Evolutionary conservation across 2,329 filamentous ascomycete species (phyloP).

Genomic region (Macroventuria anomochaeta): DNA sequence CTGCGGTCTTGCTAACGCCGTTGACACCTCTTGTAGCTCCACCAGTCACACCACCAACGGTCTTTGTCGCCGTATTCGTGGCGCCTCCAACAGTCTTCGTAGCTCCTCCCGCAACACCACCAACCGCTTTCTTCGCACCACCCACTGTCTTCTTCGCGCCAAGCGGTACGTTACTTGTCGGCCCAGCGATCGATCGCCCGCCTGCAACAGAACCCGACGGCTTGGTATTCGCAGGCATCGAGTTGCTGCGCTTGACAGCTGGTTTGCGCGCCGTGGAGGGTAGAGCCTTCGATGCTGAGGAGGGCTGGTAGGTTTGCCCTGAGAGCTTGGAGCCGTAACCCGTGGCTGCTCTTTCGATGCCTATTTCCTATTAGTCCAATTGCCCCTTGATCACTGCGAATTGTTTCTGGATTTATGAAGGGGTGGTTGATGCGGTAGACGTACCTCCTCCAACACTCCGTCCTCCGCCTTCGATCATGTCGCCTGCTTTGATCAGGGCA

Average conservation of each 20-base stretch:
- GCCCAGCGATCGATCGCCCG: conserved; percentile 10
- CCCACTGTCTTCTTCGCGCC: conserved; percentile 40
- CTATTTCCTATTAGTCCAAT: conserved; percentile 15
- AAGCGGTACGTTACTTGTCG: conserved; percentile 26
- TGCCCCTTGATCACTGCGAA: not conserved
- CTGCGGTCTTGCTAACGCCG: conserved; percentile 2
- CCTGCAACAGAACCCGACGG: conserved; percentile 20
- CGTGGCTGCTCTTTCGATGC: conserved; percentile 42
- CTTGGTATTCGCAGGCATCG: conserved; percentile 36
- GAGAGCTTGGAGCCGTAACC: conserved; percentile 38
- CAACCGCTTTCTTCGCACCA: conserved; percentile 31
- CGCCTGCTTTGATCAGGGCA: conserved; percentile 47
- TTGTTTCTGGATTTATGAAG: not conserved
- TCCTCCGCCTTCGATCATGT: conserved; percentile 45
- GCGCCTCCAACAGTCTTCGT: conserved; percentile 18
- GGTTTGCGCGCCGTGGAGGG: conserved; percentile 41
- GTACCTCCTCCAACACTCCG: conserved; percentile 42
- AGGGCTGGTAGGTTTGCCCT: conserved; percentile 38
- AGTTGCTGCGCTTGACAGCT: conserved; percentile 42
- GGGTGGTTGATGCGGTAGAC: conserved; percentile 14
- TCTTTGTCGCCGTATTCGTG: conserved; percentile 10
- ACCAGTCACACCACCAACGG: conserved; percentile 5
- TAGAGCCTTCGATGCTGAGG: conserved; percentile 36
- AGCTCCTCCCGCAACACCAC: conserved; percentile 18
- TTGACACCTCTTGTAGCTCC: conserved; percentile 2